Evolutionary conservation across 1,284 basidiomycete species (phyloP).

Genomic region (Papiliotrema nemorosa): DNA sequence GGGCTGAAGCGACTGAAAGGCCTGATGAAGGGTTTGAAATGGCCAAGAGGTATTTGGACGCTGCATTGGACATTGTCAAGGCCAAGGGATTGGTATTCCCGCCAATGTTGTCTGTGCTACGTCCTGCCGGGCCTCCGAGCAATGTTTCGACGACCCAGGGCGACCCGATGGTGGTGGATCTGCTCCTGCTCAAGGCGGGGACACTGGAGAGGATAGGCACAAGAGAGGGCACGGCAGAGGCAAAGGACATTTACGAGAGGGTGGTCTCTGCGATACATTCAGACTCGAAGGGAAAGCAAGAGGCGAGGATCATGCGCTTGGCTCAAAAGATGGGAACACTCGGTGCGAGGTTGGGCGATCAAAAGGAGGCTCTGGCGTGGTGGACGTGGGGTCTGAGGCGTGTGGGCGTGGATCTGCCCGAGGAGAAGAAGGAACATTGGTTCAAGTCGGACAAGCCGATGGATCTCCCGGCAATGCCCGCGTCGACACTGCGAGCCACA

Average conservation of each 20-base stretch:
- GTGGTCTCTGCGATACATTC: constrained; percentile 40
- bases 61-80: constrained; percentile 32
- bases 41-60: constrained; percentile 44
- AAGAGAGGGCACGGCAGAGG: constrained; percentile 56
- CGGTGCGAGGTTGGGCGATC: constrained; percentile 28
- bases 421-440: constrained; percentile 8
- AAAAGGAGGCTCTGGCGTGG: constrained; percentile 34
- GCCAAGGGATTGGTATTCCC: constrained; percentile 40
- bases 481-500: constrained; percentile 60
- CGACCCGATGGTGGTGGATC: constrained; percentile 56
- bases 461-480: not conserved
- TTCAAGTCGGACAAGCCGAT: constrained; percentile 5
- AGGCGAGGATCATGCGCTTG: constrained; percentile 33
- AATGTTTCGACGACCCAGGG: not conserved
- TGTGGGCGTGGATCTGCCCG: constrained; percentile 18
- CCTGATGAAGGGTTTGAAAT: constrained; percentile 44
- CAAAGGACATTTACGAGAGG: constrained; percentile 62
- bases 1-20: constrained; percentile 11
- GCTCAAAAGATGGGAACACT: constrained; percentile 47
- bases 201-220: constrained; percentile 67
- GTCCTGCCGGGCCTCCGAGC: constrained; percentile 16
- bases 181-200: constrained; percentile 62
- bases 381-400: constrained; percentile 42
- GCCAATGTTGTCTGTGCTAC: constrained; percentile 17
- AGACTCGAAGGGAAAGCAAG: constrained; percentile 3